Percentiles rank a stretch among this genome's conserved stretches.
Conservation (phyloP, 1,139 yeast genomes). For the Petasospora rhodanensis region DNA sequence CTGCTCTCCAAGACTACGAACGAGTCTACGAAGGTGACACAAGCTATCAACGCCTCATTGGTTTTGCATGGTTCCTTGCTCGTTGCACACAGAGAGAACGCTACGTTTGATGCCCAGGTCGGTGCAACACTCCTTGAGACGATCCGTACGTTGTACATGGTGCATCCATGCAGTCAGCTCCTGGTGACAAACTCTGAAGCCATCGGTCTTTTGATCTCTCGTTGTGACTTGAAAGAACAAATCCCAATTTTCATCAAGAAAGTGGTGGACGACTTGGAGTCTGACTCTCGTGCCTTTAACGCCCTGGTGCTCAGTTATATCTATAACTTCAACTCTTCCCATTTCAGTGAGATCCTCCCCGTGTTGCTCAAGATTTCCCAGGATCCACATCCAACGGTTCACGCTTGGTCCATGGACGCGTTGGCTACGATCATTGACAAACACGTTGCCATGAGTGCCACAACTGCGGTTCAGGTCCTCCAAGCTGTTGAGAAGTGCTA, state of each 20-base stretch:
- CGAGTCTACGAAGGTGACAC: constrained; percentile 42
- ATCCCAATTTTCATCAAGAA: constrained; percentile 53
- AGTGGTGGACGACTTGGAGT: constrained; percentile 57
- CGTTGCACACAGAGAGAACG: constrained; percentile 13
- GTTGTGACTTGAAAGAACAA: constrained; percentile 42
- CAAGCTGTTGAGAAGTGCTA: constrained; percentile 42
- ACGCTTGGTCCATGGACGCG: constrained; percentile 65
- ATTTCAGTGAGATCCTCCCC: constrained; percentile 44
- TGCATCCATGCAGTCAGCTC: constrained; percentile 27
- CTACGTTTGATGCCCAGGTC: constrained; percentile 32
- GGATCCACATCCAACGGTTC: constrained; percentile 86
- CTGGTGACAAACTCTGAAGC: constrained; percentile 60
- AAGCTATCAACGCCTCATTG: constrained; percentile 56
- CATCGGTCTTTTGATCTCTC: constrained; percentile 55
- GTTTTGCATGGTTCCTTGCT: constrained; percentile 58
- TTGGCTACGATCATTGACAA: constrained; percentile 52
- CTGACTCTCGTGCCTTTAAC: constrained; percentile 62
- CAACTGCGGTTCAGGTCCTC: constrained; percentile 41
- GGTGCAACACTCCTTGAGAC: constrained; percentile 53
- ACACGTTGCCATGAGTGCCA: constrained; percentile 45
- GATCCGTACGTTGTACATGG: constrained; percentile 40
- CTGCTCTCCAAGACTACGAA: constrained; percentile 33
- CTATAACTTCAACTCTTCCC: constrained; percentile 44
- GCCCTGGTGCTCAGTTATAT: constrained; percentile 59
- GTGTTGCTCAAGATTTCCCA: constrained; percentile 56